Conservation (phyloP, 345 rosid species). For the Dipteronia dyeriana region DNA sequence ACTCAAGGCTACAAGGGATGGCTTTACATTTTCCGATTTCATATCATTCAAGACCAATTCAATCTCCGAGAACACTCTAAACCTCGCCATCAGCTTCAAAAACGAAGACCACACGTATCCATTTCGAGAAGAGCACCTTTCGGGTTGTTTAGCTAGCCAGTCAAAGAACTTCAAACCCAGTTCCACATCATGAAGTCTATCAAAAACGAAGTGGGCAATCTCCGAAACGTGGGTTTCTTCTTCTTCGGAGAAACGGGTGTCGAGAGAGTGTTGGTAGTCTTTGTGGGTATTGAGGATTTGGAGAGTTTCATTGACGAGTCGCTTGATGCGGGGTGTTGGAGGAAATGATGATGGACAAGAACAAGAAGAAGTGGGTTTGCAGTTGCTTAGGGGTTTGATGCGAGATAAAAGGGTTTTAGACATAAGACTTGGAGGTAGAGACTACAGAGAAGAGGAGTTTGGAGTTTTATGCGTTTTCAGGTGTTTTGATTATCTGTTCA, state of each 20-base stretch:
- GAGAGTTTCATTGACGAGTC: conserved; percentile 48
- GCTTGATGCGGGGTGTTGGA: conserved; percentile 37
- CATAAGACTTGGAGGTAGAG: conserved; percentile 37
- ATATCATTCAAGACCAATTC: conserved; percentile 44
- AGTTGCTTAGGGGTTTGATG: conserved; percentile 55
- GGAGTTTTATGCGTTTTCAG: background rate
- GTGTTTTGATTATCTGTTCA: no score
- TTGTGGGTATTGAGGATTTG: conserved; percentile 54
- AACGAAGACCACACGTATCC: conserved; percentile 71
- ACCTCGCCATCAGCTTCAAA: conserved; percentile 68
- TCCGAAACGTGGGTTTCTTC: conserved; percentile 42
- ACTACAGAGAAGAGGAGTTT: background rate
- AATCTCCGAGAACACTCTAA: conserved; percentile 48
- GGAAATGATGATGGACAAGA: conserved; percentile 29
- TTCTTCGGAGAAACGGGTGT: conserved; percentile 36
- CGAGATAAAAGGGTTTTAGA: conserved; percentile 75
- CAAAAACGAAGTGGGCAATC: conserved; percentile 65
- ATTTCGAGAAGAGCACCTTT: conserved; percentile 29
- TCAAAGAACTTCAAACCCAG: conserved; percentile 64
- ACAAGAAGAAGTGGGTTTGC: conserved; percentile 20
- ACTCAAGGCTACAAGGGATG: conserved; percentile 64
- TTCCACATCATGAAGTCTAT: conserved; percentile 56
- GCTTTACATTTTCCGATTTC: conserved; percentile 42
- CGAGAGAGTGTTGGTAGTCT: conserved; percentile 48
- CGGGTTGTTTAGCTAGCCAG: conserved; percentile 47